Conservation (phyloP, 352 stramenopile genomes). For the Heterotrichella gracilis region DNA sequence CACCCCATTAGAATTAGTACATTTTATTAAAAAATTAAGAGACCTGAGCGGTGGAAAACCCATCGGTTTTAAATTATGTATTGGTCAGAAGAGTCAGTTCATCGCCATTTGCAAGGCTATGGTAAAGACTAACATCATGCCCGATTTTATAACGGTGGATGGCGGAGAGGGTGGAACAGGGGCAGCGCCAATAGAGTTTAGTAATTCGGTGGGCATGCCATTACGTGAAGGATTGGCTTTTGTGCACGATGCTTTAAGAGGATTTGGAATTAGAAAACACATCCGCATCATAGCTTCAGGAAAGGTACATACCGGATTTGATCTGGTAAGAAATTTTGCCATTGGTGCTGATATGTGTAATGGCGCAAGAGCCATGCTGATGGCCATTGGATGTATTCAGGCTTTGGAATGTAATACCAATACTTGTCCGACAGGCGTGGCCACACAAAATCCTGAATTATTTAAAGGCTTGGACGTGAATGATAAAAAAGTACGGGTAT, state of each 20-base stretch:
- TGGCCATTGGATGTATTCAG: constrained; percentile 17
- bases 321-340: constrained; percentile 11
- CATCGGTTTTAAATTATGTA: constrained; percentile 16
- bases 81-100: constrained; percentile 11
- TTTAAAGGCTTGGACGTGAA: not conserved
- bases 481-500: not conserved
- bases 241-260: not conserved
- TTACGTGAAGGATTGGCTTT: constrained; percentile 12
- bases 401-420: constrained; percentile 12
- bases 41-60: constrained; percentile 15
- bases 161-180: constrained; percentile 17
- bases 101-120: not conserved
- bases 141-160: constrained; percentile 15
- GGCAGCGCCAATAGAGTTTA: constrained; percentile 16
- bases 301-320: not conserved
- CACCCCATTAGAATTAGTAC: not conserved
- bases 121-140: constrained; percentile 5
- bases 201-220: constrained; percentile 13
- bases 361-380: constrained; percentile 13
- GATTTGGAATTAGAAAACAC: not conserved
- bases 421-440: not conserved
- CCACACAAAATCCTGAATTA: not conserved
- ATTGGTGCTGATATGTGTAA: constrained; percentile 13
- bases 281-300: not conserved
- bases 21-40: constrained; percentile 16